These are phyloP conservation scores for Dendrocalamus sinicus DNA, from an alignment of 176 grass and related monocot genomes.

Conservation along the genomic window DNA sequence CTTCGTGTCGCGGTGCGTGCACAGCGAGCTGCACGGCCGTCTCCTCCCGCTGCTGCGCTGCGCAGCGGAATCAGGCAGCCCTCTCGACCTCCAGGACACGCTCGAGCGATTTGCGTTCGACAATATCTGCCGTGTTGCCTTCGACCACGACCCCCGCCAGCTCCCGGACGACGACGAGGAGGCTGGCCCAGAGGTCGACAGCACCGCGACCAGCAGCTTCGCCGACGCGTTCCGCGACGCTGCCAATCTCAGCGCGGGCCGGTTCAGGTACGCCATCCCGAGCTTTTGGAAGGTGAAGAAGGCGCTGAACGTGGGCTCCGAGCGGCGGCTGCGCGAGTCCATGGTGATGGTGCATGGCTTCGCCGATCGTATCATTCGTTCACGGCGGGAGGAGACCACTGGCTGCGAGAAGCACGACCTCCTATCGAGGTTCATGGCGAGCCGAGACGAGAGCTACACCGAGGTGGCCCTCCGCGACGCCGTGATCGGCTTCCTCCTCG, in stretches of 20 bases:
- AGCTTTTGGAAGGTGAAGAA: conserved; percentile 59
- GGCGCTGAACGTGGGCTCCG: conserved; percentile 60
- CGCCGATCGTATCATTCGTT: conserved; percentile 58
- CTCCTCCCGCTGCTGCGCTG: conserved; percentile 58
- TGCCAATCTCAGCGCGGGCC: conserved; percentile 51
- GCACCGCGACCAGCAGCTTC: conserved; percentile 29
- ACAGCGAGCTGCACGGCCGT: conserved; percentile 57
- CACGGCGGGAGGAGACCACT: conserved; percentile 46
- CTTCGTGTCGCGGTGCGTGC: conserved; percentile 67
- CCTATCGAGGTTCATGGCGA: conserved; percentile 61
- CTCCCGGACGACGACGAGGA: conserved; percentile 13
- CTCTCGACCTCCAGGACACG: conserved; percentile 64
- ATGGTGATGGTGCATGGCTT: conserved; percentile 58
- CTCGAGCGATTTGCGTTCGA: conserved; percentile 77
- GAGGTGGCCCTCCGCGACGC: conserved; percentile 75
- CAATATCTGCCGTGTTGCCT: conserved; percentile 74
- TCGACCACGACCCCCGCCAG: conserved; percentile 61
- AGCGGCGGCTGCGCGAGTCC: conserved; percentile 57
- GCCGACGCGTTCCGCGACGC: conserved; percentile 70
- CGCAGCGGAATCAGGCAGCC: background rate
- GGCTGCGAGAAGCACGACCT: conserved; percentile 58
- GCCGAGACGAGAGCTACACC: conserved; percentile 46
- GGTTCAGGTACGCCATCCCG: conserved; percentile 68
- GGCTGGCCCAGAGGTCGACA: background rate
- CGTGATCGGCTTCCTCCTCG: conserved; percentile 75